Percentiles rank a stretch among this genome's conserved stretches.
Evolutionary conservation across 2,329 filamentous ascomycete genomes (phyloP).

Genomic region (Cladosporium cucumerinum): DNA sequence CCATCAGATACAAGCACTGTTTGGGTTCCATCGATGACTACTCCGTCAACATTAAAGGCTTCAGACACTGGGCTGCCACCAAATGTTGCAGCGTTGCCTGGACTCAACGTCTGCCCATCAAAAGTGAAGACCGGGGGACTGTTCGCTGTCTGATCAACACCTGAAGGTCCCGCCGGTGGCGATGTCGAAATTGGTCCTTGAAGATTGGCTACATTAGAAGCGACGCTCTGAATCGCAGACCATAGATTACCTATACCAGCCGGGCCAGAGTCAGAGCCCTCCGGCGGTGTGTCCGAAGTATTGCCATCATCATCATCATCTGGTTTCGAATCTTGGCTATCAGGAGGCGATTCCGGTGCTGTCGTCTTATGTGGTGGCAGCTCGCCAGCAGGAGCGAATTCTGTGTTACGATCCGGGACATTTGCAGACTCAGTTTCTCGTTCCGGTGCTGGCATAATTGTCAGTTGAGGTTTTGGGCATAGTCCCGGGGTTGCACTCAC

Average conservation of each 20-base stretch:
- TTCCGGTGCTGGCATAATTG: neutral
- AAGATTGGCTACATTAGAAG: neutral
- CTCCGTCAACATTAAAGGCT: neutral
- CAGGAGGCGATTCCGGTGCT: neutral
- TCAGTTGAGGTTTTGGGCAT: neutral
- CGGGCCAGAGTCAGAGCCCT: neutral
- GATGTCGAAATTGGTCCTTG: neutral
- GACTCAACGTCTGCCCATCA: conserved; percentile 37
- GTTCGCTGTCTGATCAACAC: neutral
- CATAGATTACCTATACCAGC: neutral
- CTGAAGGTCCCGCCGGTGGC: neutral
- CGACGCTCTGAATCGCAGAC: neutral
- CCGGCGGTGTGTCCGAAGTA: neutral
- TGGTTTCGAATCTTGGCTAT: neutral
- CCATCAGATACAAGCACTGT: neutral
- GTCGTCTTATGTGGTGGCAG: neutral
- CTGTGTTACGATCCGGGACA: neutral
- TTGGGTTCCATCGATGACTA: neutral
- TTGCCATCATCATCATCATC: neutral
- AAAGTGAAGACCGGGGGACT: conserved; percentile 20
- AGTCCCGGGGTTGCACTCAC: neutral
- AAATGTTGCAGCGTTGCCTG: conserved; percentile 32
- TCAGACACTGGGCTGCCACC: conserved; percentile 20
- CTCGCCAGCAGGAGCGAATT: neutral
- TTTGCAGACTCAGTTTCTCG: neutral